Evolutionary conservation across 2,329 filamentous ascomycete genomes (phyloP), one percentile per base, ranked within the genome.

Genomic region (Metarhizium robertsii): DNA sequence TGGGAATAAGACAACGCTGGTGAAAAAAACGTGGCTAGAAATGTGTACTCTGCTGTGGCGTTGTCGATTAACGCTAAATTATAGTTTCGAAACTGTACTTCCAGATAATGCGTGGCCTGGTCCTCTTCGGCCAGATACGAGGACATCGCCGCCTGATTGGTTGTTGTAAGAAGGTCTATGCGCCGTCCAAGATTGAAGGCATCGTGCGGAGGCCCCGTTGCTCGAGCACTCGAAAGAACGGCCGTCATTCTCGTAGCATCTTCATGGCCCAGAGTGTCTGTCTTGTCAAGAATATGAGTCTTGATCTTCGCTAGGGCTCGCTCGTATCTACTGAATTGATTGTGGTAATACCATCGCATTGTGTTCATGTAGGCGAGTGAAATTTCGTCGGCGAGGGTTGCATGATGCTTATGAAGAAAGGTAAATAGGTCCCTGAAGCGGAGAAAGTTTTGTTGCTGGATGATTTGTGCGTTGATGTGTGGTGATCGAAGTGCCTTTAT

Each of bases 331-430:
- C 83, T 85, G 67, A 99, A 99, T 68, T 96, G 90, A 61, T 88
- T 94, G 53, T 87, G 74, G 67, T 97, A 97, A 67, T 99, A 99
- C 94, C 94, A 99, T 53, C 91, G 84, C 90, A 99, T 99, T 0
- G 95, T 99, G 69, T 96, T 96, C 74, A 95, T 86, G 66, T 99
- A 99, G 3, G 95, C 94, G 67, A 90, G 87, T 8, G 85, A 85
- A 61, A 99, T 95, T 70, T 99, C 90, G 53, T 92, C 86, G 8
- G 90, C 90, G 6, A 99, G 81, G n/a, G 83, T 79, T 1, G 87
- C 76, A 64, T 97, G 91, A 61, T 92, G 87, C 62, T 83, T 85
- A 57, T 90, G 84, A 36, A 99, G 78, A 66, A 97, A 99, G 6
- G 83, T 79, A 70, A 86, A 99, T 0, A 96, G 75, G 38, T 96